Evolutionary conservation across 768 basidiomycete species (phyloP).

Genomic region (Rhodotorula paludigena): DNA sequence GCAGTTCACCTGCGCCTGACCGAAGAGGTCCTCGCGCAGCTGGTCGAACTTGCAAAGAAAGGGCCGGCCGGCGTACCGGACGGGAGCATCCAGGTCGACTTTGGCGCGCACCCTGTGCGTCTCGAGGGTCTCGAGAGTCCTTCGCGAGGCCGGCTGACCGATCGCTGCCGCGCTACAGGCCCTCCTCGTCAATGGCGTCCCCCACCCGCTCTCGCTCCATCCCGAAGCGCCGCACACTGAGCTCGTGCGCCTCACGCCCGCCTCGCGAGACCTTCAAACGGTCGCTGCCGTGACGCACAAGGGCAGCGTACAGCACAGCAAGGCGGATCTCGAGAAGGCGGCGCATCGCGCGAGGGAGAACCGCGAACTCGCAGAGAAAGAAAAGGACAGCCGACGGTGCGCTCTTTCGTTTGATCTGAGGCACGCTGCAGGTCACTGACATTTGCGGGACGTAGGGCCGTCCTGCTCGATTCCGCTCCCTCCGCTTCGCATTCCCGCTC

Average conservation of each 20-base stretch:
- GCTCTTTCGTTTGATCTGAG: too few relatives aligned
- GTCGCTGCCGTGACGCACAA: constrained; percentile 21
- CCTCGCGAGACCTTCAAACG: constrained; percentile 11
- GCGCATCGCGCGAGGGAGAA: constrained; percentile 7
- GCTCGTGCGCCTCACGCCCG: neutral
- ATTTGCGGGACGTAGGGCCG: constrained; percentile 30
- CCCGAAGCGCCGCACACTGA: constrained; percentile 27
- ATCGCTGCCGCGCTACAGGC: neutral
- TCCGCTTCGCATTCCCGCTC: constrained; percentile 3
- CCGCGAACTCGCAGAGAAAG: constrained; percentile 22
- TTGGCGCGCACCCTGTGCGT: constrained; percentile 17
- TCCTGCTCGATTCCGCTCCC: constrained; percentile 16
- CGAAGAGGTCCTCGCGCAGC: constrained; percentile 18
- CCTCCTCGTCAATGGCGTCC: constrained; percentile 16
- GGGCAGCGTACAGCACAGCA: constrained; percentile 1
- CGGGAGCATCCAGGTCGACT: neutral
- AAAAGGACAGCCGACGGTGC: constrained; percentile 27
- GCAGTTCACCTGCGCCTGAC: constrained; percentile 29
- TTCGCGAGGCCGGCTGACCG: neutral
- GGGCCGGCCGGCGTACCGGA: neutral
- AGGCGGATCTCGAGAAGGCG: constrained; percentile 5
- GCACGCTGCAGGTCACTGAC: too few relatives aligned
- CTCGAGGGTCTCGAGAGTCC: neutral
- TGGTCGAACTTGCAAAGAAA: constrained; percentile 10
- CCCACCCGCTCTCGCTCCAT: constrained; percentile 16